These are phyloP conservation scores for Coemansia sp. DNA, from an alignment of 192 early-diverging fungal species.

Conservation along the genomic window DNA sequence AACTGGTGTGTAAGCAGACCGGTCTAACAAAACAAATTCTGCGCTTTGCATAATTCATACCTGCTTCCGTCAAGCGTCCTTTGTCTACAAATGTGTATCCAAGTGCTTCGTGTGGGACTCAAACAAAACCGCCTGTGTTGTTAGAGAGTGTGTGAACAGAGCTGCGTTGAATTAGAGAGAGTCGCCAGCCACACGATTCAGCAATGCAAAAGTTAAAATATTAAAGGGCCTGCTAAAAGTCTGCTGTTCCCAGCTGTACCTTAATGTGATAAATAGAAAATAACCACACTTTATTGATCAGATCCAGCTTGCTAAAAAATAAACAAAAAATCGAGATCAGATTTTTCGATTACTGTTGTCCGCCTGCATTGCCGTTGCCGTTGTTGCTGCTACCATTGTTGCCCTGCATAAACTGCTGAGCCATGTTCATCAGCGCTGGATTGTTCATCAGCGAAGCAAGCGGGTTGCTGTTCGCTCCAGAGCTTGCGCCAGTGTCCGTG, in stretches of 20 bases:
- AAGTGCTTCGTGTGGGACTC: neutral
- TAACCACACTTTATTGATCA: neutral
- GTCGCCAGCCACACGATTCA: neutral
- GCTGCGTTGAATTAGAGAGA: neutral
- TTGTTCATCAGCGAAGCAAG: conserved; percentile 83
- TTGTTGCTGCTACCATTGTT: conserved; percentile 9
- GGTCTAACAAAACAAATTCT: no score
- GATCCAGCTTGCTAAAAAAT: neutral
- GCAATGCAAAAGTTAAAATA: neutral
- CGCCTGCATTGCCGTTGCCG: neutral
- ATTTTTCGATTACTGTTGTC: neutral
- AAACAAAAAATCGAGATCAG: neutral
- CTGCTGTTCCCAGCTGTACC: neutral
- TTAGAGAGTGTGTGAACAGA: neutral
- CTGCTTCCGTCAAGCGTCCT: neutral
- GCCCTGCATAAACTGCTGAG: conserved; percentile 75
- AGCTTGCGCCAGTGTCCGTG: conserved; percentile 16
- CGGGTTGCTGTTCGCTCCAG: conserved; percentile 73
- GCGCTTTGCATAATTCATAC: no score
- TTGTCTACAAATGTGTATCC: neutral
- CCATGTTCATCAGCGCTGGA: conserved; percentile 95
- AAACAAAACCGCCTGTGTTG: neutral
- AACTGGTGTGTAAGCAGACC: conserved; percentile 4
- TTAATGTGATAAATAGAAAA: no score
- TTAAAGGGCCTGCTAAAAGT: neutral